A percentile compares a stretch with the other conserved stretches of the same genome.
These are phyloP conservation scores for Pichia californica DNA, from an alignment of 805 yeast species.

Conservation along the genomic window DNA sequence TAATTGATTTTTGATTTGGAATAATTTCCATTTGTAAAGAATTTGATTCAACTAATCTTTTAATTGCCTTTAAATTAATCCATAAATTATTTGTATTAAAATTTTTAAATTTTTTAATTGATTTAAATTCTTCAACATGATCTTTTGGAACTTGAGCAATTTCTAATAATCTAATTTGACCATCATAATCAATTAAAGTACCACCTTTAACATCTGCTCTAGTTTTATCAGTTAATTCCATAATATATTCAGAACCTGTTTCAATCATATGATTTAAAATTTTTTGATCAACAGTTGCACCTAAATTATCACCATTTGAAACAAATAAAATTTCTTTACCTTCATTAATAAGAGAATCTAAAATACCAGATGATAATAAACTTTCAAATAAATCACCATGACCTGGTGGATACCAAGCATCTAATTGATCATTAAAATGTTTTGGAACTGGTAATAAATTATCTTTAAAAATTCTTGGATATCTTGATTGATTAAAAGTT, in stretches of 20 bases:
- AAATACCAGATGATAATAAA: conserved; percentile 81
- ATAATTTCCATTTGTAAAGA: conserved; percentile 87
- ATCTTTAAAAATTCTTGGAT: conserved; percentile 92
- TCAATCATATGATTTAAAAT: conserved; percentile 90
- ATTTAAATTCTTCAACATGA: conserved; percentile 96
- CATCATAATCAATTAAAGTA: conserved; percentile 93
- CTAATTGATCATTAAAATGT: conserved; percentile 61
- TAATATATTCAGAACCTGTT: conserved; percentile 86
- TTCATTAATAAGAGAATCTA: conserved; percentile 80
- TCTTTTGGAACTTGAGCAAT: conserved; percentile 98
- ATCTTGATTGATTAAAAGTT: conserved; percentile 97
- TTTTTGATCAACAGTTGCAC: conserved; percentile 93
- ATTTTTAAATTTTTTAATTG: conserved; percentile 95
- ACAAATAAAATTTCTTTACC: conserved; percentile 95
- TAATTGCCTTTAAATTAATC: conserved; percentile 92
- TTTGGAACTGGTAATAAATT: conserved; percentile 94
- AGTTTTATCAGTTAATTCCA: conserved; percentile 98
- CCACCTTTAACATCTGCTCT: conserved; percentile 99
- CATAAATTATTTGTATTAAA: conserved; percentile 97
- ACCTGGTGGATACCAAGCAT: conserved; percentile 99
- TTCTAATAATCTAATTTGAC: conserved; percentile 88
- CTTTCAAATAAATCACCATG: conserved; percentile 97
- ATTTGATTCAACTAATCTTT: conserved; percentile 80
- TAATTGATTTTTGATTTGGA: conserved; percentile 85
- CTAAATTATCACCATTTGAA: conserved; percentile 96